Conservation (phyloP, 2,329 filamentous ascomycete genomes). For the Emericellopsis cladophorae region DNA sequence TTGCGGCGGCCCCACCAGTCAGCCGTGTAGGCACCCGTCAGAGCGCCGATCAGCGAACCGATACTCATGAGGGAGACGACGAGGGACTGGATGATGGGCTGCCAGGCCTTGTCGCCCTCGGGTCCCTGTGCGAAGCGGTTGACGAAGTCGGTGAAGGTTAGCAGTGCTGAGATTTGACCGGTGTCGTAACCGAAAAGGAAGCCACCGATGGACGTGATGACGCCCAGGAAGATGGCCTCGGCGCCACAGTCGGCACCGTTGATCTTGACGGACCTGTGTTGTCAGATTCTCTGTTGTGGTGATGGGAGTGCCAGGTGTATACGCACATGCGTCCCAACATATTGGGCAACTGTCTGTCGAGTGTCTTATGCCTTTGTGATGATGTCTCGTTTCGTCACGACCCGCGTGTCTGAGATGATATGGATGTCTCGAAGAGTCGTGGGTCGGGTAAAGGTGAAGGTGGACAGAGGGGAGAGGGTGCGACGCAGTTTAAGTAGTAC, state of each 20-base stretch:
- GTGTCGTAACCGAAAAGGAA: slow-evolving; percentile 54
- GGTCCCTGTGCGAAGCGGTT: slow-evolving; percentile 38
- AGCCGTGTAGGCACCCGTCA: slow-evolving; percentile 39
- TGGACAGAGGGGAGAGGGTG: not conserved
- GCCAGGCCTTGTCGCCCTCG: slow-evolving; percentile 22
- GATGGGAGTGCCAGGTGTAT: too few species aligned
- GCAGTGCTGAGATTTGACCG: slow-evolving; percentile 41
- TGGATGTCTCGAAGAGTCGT: not conserved
- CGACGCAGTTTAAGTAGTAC: not conserved
- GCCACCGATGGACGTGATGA: slow-evolving; percentile 43
- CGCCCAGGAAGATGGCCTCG: slow-evolving; percentile 29
- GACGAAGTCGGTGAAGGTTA: slow-evolving; percentile 39
- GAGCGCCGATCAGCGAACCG: slow-evolving; percentile 39
- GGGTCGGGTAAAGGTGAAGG: not conserved
- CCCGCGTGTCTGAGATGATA: not conserved
- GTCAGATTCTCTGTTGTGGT: not conserved
- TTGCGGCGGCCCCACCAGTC: slow-evolving; percentile 45
- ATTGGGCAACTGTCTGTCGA: not conserved
- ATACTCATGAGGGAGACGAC: slow-evolving; percentile 45
- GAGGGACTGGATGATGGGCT: slow-evolving; percentile 30
- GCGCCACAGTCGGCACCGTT: slow-evolving; percentile 28
- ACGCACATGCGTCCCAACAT: not conserved
- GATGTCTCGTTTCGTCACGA: not conserved
- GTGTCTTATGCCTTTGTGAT: not conserved
- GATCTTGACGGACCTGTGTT: slow-evolving; percentile 23